These are phyloP conservation scores for Vigna trinervia DNA, from an alignment of 306 rosid species.

Conservation along the genomic window DNA sequence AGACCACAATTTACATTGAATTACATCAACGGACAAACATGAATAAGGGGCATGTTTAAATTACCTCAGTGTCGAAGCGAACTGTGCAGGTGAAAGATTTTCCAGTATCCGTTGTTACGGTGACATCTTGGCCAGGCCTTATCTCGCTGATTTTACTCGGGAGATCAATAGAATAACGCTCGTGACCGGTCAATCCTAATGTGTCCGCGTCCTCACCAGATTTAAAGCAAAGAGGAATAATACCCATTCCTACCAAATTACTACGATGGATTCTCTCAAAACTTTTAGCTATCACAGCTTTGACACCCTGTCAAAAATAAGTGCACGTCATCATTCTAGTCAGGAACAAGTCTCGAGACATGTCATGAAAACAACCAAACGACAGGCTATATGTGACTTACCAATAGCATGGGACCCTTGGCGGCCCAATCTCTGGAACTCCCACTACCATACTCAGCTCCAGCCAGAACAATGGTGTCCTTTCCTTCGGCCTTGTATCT, in stretches of 20 bases:
- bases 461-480: slow-evolving; percentile 88
- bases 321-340: slow-evolving; percentile 7
- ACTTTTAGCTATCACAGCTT: slow-evolving; percentile 98
- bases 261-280: slow-evolving; percentile 99
- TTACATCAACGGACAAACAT: slow-evolving; percentile 8
- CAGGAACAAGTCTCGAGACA: slow-evolving; percentile 12
- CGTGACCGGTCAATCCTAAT: slow-evolving; percentile 96
- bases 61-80: slow-evolving; percentile 98
- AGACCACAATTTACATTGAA: not conserved
- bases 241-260: slow-evolving; percentile 98
- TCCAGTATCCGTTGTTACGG: slow-evolving; percentile 77
- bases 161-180: slow-evolving; percentile 87
- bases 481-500: slow-evolving; percentile 81
- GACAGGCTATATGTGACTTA: slow-evolving; percentile 50
- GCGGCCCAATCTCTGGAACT: slow-evolving; percentile 99
- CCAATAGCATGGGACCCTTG: slow-evolving; percentile 99
- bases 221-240: slow-evolving; percentile 96
- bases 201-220: slow-evolving; percentile 95
- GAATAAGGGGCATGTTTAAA: slow-evolving; percentile 22
- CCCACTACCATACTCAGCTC: slow-evolving; percentile 99
- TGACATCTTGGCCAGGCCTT: slow-evolving; percentile 96
- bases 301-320: slow-evolving; percentile 77
- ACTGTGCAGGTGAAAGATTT: slow-evolving; percentile 85
- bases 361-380: slow-evolving; percentile 24
- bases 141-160: slow-evolving; percentile 80